Evolutionary conservation across 306 rosid genomes (phyloP), one percentile per base, ranked within the genome.

Genomic region (Luffa aegyptiaca): DNA sequence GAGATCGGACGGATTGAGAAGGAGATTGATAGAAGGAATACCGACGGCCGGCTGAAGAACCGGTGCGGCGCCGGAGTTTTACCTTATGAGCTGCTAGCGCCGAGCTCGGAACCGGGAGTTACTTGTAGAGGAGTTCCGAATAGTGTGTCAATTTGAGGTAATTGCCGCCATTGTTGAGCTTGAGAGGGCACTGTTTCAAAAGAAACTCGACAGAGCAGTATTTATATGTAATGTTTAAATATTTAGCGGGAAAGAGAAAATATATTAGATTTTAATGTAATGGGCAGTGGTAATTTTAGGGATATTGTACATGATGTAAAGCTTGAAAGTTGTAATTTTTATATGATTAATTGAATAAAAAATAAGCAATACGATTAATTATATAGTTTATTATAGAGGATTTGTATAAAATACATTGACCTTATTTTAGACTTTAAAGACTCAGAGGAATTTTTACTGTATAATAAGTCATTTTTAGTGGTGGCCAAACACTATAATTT

Each of bases 91-190:
- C 86, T 95, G 17, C 97, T 95, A 59, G 92, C 97, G 3, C 93
- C 97, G n/a, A 91, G 93, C 82, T 95, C 99, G 4, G 92, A 84
- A 72, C 90, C 97, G n/a, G 99, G 99, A 5, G 91, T 93, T 64
- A 95, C 99, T 11, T 91, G 99, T 81, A 87, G 99, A 82, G 99
- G 99, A 31, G 91, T 95, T 42, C 99, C 99, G 17, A 95, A 95
- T 45, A 95, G 99, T 77, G 95, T 95, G 46, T 92, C 99, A 1
- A 90, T 89, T n/a, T 95, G 86, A 87, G 11, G 41, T 3, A 10
- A 36, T 37, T 65, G 49, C 26, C 73, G 73, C 73, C 31, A 70
- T 44, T 41, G 55, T 42, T 20, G 36, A 69, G 45, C 0, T 17
- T 18, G 13, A 39, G 51, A 64, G 73, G 72, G 6, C 72, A 16